Percentiles rank a stretch among this genome's conserved stretches.
phyloP scores from a whole-genome alignment of 495 filamentous ascomycete species.

The Aspergillus biplanus region DNA sequence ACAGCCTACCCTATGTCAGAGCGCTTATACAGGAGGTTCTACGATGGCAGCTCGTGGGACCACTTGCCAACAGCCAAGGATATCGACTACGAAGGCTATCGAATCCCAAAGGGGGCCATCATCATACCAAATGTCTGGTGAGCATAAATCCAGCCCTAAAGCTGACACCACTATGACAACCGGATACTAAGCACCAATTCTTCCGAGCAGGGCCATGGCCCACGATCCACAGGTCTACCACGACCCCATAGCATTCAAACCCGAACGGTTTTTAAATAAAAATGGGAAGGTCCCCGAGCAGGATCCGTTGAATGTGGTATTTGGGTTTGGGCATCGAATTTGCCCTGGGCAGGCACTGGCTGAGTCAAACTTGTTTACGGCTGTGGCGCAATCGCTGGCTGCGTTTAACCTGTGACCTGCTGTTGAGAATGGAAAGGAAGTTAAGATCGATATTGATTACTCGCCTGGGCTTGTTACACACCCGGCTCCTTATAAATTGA shows the following conservation, averaged over 20 bases:
- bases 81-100: conserved; percentile 42
- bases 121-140: conserved; percentile 45
- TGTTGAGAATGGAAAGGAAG: conserved; percentile 33
- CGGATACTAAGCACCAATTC: neutral
- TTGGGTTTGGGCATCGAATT: conserved; percentile 45
- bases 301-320: conserved; percentile 37
- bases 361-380: conserved; percentile 38
- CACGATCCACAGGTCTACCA: conserved; percentile 38
- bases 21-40: conserved; percentile 47
- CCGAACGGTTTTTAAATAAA: conserved; percentile 39
- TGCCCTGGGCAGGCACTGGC: conserved; percentile 45
- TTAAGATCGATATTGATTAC: conserved; percentile 33
- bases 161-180: neutral
- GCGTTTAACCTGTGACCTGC: conserved; percentile 45
- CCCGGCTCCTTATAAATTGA: conserved; percentile 32
- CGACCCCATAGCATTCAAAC: conserved; percentile 35
- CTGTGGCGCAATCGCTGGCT: conserved; percentile 37
- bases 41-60: conserved; percentile 46
- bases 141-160: neutral
- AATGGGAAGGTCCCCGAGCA: conserved; percentile 32
- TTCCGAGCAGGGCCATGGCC: conserved; percentile 34
- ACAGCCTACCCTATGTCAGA: conserved; percentile 41
- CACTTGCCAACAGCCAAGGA: conserved; percentile 49
- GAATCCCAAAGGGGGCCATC: conserved; percentile 47
- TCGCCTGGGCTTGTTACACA: conserved; percentile 42